Percentiles rank a stretch among this genome's conserved stretches.
Evolutionary conservation across 2,329 filamentous ascomycete species (phyloP).

Genomic region (Pseudogymnoascus sp.): DNA sequence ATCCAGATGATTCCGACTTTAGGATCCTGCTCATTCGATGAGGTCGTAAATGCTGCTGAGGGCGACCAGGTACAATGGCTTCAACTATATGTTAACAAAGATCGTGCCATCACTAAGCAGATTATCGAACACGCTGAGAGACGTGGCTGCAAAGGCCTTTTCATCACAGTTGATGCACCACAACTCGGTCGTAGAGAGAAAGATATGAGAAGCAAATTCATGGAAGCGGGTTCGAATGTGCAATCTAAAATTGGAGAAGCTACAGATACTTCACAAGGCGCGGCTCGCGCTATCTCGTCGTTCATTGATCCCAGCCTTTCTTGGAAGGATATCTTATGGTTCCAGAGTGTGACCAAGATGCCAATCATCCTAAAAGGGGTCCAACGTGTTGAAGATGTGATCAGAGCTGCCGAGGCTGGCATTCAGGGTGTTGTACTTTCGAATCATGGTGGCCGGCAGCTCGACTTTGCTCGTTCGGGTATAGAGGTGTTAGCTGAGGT

Average conservation of each 20-base stretch:
- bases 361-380: constrained; percentile 96
- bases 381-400: constrained; percentile 90
- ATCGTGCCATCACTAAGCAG: constrained; percentile 79
- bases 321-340: constrained; percentile 95
- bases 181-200: constrained; percentile 93
- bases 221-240: constrained; percentile 74
- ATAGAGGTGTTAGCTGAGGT: constrained; percentile 91
- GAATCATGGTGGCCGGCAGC: constrained; percentile 91
- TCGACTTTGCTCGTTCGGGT: constrained; percentile 83
- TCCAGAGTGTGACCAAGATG: constrained; percentile 82
- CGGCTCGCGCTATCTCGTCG: constrained; percentile 85
- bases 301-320: constrained; percentile 91
- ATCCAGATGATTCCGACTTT: constrained; percentile 98
- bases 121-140: constrained; percentile 89
- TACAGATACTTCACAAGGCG: constrained; percentile 85
- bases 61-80: constrained; percentile 90
- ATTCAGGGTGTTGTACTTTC: constrained; percentile 88
- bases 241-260: constrained; percentile 60
- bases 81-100: constrained; percentile 92
- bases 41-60: constrained; percentile 79
- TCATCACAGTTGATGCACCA: constrained; percentile 97
- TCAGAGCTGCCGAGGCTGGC: constrained; percentile 74
- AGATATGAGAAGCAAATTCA: constrained; percentile 93
- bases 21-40: constrained; percentile 94
- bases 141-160: constrained; percentile 88